Evolutionary conservation across 495 filamentous ascomycete genomes (phyloP), one percentile per base, ranked within the genome.

Genomic region (Penicillium waksmanii): DNA sequence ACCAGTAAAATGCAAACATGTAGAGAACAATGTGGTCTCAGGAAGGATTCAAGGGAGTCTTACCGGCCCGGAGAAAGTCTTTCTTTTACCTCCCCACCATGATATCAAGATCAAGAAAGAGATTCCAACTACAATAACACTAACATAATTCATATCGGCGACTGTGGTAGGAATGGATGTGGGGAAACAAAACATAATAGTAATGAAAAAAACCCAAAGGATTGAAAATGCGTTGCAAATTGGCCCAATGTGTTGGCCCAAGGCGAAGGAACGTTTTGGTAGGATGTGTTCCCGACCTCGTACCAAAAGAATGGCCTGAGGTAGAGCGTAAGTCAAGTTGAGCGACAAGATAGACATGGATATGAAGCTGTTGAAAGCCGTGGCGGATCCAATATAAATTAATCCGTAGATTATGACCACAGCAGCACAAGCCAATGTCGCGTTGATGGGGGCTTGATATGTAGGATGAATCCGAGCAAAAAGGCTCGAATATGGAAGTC

Each of bases 281-380:
- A 60, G 50, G 18, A 47, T n/a, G 15, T 12, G 15, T 15, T 31
- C 57, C 4, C 57, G 57, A 2, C 61, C 62, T 1, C 62, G 57
- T 15, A 50, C 57, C 0, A 71, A 43, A 11, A 64, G 31, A 25
- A 67, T 58, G 11, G 50, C 63, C 56, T 66, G 63, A 3, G 69
- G 65, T 17, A 63, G 35, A 5, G 51, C 62, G 38, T 60, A 66
- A 0, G 67, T 58, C 7, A 64, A 34, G 19, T 69, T 61, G 25
- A 72, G 57, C 6, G 56, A 57, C 7, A 69, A 8, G 23, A 72
- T 62, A 12, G 62, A 52, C 25, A 62, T 43, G 5, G 62, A 58
- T 10, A 70, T 66, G 21, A 73, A 60, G 50, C 59, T 61, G 57
- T 62, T 68, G 33, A 66, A 70, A 2, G 69, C 69, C 5, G 68